A percentile compares a stretch with the other conserved stretches of the same genome.
Evolutionary conservation across 2,329 filamentous ascomycete genomes (phyloP).

Genomic region (Sporothrix brunneoviolacea): DNA sequence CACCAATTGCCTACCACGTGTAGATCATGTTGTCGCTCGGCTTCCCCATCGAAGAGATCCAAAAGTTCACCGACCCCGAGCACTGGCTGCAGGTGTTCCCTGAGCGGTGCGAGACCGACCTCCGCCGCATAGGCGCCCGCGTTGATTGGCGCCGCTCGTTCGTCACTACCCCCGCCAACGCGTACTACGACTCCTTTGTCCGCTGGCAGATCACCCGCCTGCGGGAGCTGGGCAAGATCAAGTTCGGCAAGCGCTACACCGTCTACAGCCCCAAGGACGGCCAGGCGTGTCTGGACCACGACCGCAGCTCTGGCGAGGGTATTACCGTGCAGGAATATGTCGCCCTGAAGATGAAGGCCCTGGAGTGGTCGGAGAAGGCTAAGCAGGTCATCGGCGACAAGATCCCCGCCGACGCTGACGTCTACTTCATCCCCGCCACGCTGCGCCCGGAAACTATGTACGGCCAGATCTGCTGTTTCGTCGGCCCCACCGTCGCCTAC

Average conservation of each 20-base stretch:
- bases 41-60: constrained; percentile 80
- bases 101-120: constrained; percentile 65
- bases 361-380: constrained; percentile 78
- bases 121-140: constrained; percentile 75
- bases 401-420: constrained; percentile 68
- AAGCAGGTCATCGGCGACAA: constrained; percentile 67
- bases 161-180: constrained; percentile 93
- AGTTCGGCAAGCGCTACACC: constrained; percentile 61
- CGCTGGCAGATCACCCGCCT: constrained; percentile 96
- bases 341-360: constrained; percentile 81
- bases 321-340: constrained; percentile 87
- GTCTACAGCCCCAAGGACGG: constrained; percentile 63
- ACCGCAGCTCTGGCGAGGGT: constrained; percentile 73
- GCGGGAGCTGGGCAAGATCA: constrained; percentile 84
- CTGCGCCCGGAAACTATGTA: constrained; percentile 97
- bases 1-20: too few species aligned
- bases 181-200: constrained; percentile 92
- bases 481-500: constrained; percentile 83
- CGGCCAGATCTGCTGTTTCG: constrained; percentile 92
- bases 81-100: constrained; percentile 93
- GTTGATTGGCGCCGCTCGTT: constrained; percentile 92
- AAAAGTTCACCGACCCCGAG: constrained; percentile 71
- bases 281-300: constrained; percentile 83
- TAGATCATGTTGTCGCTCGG: constrained; percentile 82
- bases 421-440: constrained; percentile 88